Evolutionary conservation across 169 alveolate species (phyloP), one percentile per base, ranked within the genome.

Genomic region (Cryptosporidium canis): DNA sequence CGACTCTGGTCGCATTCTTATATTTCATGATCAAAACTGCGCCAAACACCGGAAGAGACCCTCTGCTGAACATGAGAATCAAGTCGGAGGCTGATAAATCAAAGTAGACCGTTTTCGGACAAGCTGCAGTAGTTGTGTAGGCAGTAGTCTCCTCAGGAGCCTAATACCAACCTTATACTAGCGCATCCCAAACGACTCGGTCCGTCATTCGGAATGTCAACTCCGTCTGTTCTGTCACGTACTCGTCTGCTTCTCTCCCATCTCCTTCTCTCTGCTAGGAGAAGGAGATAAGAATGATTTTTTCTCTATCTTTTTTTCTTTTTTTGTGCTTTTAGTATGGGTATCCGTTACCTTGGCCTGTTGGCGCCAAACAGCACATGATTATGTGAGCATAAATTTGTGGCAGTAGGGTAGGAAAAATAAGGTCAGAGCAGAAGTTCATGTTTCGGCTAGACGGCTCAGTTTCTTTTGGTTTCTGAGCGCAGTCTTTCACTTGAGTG

Each of bases 41-140:
- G 21, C 87, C 87, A 56, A 77, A 77, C 44, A 77, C 87, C 16
- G 87, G 77, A 18, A 51, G 72, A 58, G 87, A 77, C 29, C 87
- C 87, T 6, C 33, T 77, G 65, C 44, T 77, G 16, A 77, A 77
- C 58, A 77, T 77, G 87, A 55, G 87, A 41, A 77, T 77, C 33
- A 55, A 41, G n/a, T 77, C 87, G 8, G 87, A 77, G 66, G 41
- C 72, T 0, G 87, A 77, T 58, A 77, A 77, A 33, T 56, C 87
- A 37, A 77, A 77, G 66, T 77, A 39, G 27, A 1, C 29, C 35
- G 24, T 18, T n/a, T n/a, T 5, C 9, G 8, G 63, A 6, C 18
- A 5, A n/a, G 16, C 24, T 51, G 35, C 6, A 51, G 35, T 51
- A 1, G 33, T 8, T 51, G 33, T 21, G 11, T n/a, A 51, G 24